A percentile compares a stretch with the other conserved stretches of the same genome.
Evolutionary conservation across 257 asterid genomes (phyloP).

Genomic region (Solanum dulcamara): DNA sequence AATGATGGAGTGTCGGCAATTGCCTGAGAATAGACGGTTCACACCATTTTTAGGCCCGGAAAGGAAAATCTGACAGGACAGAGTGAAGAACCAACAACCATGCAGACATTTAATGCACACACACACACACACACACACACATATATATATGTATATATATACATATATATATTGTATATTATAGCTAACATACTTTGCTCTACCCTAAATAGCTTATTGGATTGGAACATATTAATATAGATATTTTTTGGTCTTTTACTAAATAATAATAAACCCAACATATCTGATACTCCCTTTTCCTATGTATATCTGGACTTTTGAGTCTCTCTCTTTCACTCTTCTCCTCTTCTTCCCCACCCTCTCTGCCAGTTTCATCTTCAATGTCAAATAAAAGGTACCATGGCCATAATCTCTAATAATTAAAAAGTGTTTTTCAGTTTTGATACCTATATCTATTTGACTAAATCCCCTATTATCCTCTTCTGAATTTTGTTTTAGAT

Average conservation of each 20-base stretch:
- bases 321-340: not conserved
- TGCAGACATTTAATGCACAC: not conserved
- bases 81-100: not conserved
- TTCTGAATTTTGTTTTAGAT: not conserved
- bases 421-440: not conserved
- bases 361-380: not conserved
- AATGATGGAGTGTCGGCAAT: conserved; percentile 98
- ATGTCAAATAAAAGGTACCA: not conserved
- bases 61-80: not conserved
- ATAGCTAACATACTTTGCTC: not conserved
- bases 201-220: not conserved
- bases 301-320: not conserved
- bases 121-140: no score
- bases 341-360: not conserved
- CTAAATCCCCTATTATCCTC: not conserved
- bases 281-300: not conserved
- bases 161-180: no score
- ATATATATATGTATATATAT: no score
- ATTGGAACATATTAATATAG: not conserved
- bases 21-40: conserved; percentile 34
- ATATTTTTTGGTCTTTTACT: not conserved
- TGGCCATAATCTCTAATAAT: not conserved
- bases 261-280: not conserved
- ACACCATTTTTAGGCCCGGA: not conserved
- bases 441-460: not conserved